Base-by-base conservation (phyloP, 768 basidiomycete species). In the Lentinula raphanica region DNA sequence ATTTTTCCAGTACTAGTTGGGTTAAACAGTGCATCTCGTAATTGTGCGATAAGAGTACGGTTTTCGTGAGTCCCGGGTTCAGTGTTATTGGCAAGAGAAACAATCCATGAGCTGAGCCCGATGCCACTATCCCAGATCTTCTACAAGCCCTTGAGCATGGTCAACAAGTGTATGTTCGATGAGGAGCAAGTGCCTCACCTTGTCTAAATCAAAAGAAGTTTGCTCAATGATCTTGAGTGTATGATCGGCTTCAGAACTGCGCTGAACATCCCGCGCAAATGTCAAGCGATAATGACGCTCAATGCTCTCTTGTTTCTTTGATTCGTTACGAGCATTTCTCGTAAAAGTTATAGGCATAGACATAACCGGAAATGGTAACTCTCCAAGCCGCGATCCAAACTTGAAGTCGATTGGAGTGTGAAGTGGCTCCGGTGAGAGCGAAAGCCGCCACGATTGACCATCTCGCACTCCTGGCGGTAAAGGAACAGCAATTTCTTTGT, bases 81-180 rank as follows among this genome's bases (percentile, higher is more conserved):
- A 19, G 3, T 23, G 6, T 39, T 39, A 19, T 8, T 23, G 7
- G 39, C 51, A 54, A 73, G 67, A 62, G 59, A 70, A 28, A 81
- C 74, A 3, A 96, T 73, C 90, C 90, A 94, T 2, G 92, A 82
- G 58, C 88, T 86, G 19, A 94, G 72, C 5, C 90, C 93, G 48
- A 96, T 79, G 2, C 94, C 94, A 42, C 93, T 94, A 68, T 96
- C 94, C 94, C 94, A 97, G 55, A 96, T 81, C 92, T 96, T 96
- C 94, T 96, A 74, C 32, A 65, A 54, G 68, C 67, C 39, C 63
- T 68, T 72, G 61, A 65, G 70, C 56, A 63, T 61, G 62, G 63
- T 70, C 58, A 66, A 62, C 63, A 46, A 6, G 1, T 61, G 56
- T 44, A 28, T 39, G 49, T 11, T 32, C 53, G 5, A n/a, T 49